A percentile compares a stretch with the other conserved stretches of the same genome.
Evolutionary conservation across 1,284 basidiomycete species (phyloP).

Genomic region (Cutaneotrichosporon mucoides): DNA sequence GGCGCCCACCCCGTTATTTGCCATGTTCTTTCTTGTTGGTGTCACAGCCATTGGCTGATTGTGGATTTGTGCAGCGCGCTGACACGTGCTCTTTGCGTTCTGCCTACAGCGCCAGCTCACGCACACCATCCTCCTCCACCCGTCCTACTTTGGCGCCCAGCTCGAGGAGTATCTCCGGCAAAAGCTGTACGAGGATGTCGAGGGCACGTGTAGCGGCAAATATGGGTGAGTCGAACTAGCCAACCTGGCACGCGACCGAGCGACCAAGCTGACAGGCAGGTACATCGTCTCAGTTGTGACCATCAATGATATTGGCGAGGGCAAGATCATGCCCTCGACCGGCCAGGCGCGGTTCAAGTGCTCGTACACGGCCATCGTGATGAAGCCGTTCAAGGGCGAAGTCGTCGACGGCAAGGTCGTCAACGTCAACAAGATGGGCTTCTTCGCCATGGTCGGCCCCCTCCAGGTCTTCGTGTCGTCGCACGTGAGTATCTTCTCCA

Average conservation of each 20-base stretch:
- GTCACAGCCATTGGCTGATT: constrained; percentile 7
- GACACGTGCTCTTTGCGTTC: constrained; percentile 16
- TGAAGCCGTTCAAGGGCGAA: constrained; percentile 98
- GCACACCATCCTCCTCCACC: constrained; percentile 92
- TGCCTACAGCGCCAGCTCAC: constrained; percentile 77
- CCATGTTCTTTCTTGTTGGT: constrained; percentile 50
- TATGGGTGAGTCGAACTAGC: constrained; percentile 61
- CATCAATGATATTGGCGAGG: constrained; percentile 82
- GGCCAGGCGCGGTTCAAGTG: constrained; percentile 93
- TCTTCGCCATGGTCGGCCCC: constrained; percentile 90
- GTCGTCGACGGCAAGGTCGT: constrained; percentile 95
- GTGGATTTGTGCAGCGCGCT: not conserved
- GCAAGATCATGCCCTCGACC: constrained; percentile 84
- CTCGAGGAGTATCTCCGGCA: constrained; percentile 89
- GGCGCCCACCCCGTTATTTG: not conserved
- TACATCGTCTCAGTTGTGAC: constrained; percentile 96
- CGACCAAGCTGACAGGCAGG: constrained; percentile 27
- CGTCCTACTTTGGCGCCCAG: constrained; percentile 94
- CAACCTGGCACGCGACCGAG: too few species aligned
- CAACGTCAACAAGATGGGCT: constrained; percentile 76
- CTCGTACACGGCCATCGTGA: constrained; percentile 86
- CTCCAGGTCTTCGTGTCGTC: constrained; percentile 87
- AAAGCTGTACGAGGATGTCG: constrained; percentile 92
- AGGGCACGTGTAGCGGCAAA: constrained; percentile 93
- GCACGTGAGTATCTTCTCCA: constrained; percentile 60